Percentiles rank a stretch among this genome's conserved stretches.
These are phyloP conservation scores for Ophiostoma piceae DNA, from an alignment of 2,329 filamentous ascomycete species.

Conservation along the genomic window DNA sequence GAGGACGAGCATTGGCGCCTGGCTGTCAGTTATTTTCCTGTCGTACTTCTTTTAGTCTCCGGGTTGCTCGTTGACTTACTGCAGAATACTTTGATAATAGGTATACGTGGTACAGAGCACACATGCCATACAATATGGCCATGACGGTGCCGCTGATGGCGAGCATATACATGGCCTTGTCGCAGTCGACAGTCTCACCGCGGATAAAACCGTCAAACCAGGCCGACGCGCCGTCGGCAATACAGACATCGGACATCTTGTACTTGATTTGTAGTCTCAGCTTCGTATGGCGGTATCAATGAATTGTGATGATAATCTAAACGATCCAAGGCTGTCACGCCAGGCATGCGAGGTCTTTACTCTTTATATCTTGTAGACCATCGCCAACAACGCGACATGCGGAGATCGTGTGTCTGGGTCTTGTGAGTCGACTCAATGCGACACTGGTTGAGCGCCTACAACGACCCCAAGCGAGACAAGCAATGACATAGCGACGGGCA, in stretches of 20 bases:
- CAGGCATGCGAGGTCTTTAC: background rate
- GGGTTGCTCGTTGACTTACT: background rate
- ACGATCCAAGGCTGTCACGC: background rate
- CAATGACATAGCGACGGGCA: background rate
- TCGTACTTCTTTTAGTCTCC: background rate
- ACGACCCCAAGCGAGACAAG: no score
- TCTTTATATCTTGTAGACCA: background rate
- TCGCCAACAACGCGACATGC: no score
- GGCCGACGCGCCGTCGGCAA: background rate
- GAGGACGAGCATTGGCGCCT: background rate
- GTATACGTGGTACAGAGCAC: background rate
- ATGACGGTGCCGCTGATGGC: background rate
- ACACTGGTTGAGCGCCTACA: no score
- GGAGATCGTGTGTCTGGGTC: no score
- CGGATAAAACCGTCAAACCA: background rate
- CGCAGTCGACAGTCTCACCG: background rate
- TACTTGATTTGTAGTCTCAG: background rate
- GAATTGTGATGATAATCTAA: background rate
- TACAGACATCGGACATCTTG: background rate
- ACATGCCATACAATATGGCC: background rate
- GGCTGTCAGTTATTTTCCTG: background rate
- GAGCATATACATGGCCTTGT: background rate
- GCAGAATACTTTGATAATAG: background rate
- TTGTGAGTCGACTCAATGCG: no score
- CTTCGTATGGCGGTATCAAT: no score